Percentiles rank a stretch among this genome's conserved stretches.
phyloP scores from a whole-genome alignment of 768 basidiomycete species.

The Tricholoma hemisulphureum region DNA sequence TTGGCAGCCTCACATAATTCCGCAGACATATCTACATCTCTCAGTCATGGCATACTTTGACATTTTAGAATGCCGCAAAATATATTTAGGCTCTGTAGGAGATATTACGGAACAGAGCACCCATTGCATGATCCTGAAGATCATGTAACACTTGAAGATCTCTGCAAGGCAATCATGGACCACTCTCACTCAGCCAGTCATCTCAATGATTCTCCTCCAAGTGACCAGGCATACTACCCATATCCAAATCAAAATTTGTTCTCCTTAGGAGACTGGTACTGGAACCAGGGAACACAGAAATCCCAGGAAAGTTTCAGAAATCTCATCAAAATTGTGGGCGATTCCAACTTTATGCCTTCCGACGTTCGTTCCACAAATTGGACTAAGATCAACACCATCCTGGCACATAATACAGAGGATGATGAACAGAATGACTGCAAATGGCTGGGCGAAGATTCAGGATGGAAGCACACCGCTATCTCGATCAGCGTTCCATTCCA shows the following conservation, averaged over 20 bases:
- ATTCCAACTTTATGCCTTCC: neutral
- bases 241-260: neutral
- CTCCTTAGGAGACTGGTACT: neutral
- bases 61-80: neutral
- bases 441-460: neutral
- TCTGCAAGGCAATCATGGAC: neutral
- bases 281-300: neutral
- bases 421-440: neutral
- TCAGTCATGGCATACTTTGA: neutral
- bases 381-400: neutral
- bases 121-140: neutral
- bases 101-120: neutral
- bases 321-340: neutral
- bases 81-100: neutral
- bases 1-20: neutral
- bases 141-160: neutral
- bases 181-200: neutral
- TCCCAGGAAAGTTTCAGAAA: neutral
- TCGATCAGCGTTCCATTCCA: slow-evolving; percentile 10
- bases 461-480: slow-evolving; percentile 11
- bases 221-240: neutral
- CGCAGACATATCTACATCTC: neutral
- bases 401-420: neutral
- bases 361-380: neutral
- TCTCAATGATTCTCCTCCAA: neutral